Evolutionary conservation across 164 flowering plant genomes (phyloP).

Genomic region (Magnolia officinalis): DNA sequence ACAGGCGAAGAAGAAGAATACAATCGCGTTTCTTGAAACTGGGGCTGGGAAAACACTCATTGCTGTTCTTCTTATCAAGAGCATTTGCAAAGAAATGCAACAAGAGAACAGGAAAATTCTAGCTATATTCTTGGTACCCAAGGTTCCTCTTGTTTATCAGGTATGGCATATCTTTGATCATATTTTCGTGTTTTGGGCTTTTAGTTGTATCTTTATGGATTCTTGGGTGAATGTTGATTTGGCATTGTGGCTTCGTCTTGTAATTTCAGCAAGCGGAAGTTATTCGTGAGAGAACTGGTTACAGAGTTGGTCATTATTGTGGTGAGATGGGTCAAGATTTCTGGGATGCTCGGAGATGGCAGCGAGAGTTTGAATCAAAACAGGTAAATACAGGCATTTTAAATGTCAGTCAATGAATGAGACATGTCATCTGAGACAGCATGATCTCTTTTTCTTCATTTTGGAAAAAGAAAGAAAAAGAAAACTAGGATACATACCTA

Average conservation of each 20-base stretch:
- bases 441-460: neutral
- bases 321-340: conserved; percentile 99
- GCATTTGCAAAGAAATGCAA: conserved; percentile 50
- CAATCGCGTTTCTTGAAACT: conserved; percentile 98
- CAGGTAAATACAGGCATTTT: conserved; percentile 47
- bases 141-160: conserved; percentile 98
- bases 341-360: conserved; percentile 99
- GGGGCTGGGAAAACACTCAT: conserved; percentile 97
- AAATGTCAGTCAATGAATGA: neutral
- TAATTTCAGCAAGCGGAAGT: conserved; percentile 94
- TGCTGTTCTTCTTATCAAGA: conserved; percentile 89
- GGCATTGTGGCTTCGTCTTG: conserved; percentile 5
- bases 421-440: neutral
- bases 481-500: no score
- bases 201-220: neutral
- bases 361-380: conserved; percentile 88
- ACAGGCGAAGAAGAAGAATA: conserved; percentile 86
- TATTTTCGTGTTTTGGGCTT: no score
- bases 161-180: conserved; percentile 14
- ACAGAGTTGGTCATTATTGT: conserved; percentile 92
- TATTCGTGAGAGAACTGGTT: conserved; percentile 80
- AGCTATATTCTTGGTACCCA: conserved; percentile 94
- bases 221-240: neutral
- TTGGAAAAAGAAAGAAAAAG: neutral
- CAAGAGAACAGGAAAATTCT: conserved; percentile 70